Base-by-base conservation (phyloP, 257 asterid species). In the Solanum chmielewskii region DNA sequence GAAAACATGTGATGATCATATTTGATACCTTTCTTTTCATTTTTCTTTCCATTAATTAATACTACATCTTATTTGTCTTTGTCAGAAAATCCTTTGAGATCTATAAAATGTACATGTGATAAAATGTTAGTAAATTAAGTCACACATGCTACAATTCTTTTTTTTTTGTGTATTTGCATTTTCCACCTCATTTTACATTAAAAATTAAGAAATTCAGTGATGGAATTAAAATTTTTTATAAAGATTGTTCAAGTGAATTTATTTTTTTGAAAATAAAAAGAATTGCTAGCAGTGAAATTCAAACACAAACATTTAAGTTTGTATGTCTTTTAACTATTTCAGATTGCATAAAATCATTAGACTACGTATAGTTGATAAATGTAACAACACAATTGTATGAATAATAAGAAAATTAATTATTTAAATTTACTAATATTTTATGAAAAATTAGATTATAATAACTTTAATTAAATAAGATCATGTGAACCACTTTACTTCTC, bases 201-300 rank as follows among this genome's bases (percentile, higher is more conserved):
- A 33, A 33, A 33, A 33, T 33, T 33, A 1, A 33, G 1, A 33
- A 33, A 33, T 33, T 33, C 1, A 0, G 29, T 27, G 29, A 27
- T 27, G 2, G 29, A 27, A 2, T 27, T 27, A 27, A 27, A 27
- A 2, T 2, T 27, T 5, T 35, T 37, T 1, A 35, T 37, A 6
- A 37, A 37, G 39, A 0, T 5, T 35, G 1, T 35, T 35, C 0
- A 35, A 37, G 39, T 37, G 7, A 0, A 37, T 37, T 0, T 37
- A 0, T 37, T 37, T 1, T 37, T 37, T 0, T 37, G 6, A 0
- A 37, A 37, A 37, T 37, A 2, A 37, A 37, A 37, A 37, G 0
- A 35, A 5, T 35, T 35, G 1, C 0, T 5, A 35, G 1, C 0
- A 4, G 37, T 1, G 1, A 35, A 0, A 4, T 1, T 35, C 39